phyloP scores from a whole-genome alignment of 495 filamentous ascomycete species.

The Penicillium bovifimosum region DNA sequence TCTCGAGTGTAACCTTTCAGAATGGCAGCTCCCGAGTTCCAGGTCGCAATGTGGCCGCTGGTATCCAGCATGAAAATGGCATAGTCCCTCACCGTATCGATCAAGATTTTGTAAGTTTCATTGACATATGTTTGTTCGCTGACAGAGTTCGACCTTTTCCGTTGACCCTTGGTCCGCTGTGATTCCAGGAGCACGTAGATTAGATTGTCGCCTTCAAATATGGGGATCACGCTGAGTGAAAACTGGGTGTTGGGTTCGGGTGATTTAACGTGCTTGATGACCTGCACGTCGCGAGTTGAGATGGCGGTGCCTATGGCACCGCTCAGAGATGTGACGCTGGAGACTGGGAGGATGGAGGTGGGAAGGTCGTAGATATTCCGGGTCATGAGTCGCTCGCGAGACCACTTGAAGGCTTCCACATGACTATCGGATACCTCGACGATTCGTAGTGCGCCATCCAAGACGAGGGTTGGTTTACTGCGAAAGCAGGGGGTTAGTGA shows the following conservation, averaged over 20 bases:
- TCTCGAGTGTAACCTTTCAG: conserved; percentile 53
- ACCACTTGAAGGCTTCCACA: conserved; percentile 29
- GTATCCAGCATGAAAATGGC: conserved; percentile 64
- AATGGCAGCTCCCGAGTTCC: conserved; percentile 56
- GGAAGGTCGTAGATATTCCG: conserved; percentile 38
- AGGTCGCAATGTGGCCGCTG: conserved; percentile 51
- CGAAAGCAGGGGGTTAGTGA: neutral
- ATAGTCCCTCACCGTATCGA: conserved; percentile 62
- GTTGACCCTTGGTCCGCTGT: conserved; percentile 24
- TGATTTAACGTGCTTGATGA: conserved; percentile 25
- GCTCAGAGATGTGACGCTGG: conserved; percentile 35
- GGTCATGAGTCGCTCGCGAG: conserved; percentile 37
- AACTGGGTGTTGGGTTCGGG: conserved; percentile 24
- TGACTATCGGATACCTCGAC: conserved; percentile 48
- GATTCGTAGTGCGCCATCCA: conserved; percentile 43
- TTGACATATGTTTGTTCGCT: conserved; percentile 45
- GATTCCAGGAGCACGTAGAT: conserved; percentile 47
- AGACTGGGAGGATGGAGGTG: conserved; percentile 30
- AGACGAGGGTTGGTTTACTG: conserved; percentile 40
- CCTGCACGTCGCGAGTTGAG: conserved; percentile 28
- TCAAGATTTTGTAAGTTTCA: conserved; percentile 56
- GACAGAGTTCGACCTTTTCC: conserved; percentile 2
- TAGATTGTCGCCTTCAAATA: conserved; percentile 42
- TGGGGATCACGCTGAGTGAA: conserved; percentile 45
- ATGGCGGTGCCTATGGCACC: conserved; percentile 43